These are phyloP conservation scores for Claviceps sp. DNA, from an alignment of 2,329 filamentous ascomycete species.

Conservation along the genomic window DNA sequence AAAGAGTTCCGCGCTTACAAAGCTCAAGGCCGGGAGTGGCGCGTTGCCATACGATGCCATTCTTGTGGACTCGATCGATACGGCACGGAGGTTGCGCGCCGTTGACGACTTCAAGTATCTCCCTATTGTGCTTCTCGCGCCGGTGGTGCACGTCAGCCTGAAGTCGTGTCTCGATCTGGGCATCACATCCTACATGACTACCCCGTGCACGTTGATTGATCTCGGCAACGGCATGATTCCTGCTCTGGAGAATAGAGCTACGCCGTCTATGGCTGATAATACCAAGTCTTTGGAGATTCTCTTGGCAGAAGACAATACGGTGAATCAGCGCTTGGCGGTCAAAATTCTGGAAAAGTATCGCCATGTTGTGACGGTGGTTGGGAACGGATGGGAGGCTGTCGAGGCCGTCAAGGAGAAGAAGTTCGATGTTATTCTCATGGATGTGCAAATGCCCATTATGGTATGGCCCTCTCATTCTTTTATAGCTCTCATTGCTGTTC, in stretches of 20 bases:
- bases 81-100: slow-evolving; percentile 69
- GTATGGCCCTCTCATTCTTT: slow-evolving; percentile 24
- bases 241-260: slow-evolving; percentile 83
- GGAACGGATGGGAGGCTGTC: slow-evolving; percentile 86
- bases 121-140: slow-evolving; percentile 83
- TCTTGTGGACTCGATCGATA: slow-evolving; percentile 86
- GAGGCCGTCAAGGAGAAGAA: slow-evolving; percentile 84
- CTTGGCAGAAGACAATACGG: slow-evolving; percentile 90
- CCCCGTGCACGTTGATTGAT: slow-evolving; percentile 86
- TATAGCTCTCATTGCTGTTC: background rate
- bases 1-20: slow-evolving; percentile 46
- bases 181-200: slow-evolving; percentile 99
- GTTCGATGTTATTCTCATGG: slow-evolving; percentile 97
- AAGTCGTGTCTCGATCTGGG: slow-evolving; percentile 90
- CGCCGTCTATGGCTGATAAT: slow-evolving; percentile 82
- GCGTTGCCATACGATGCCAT: slow-evolving; percentile 82
- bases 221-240: slow-evolving; percentile 93
- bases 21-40: slow-evolving; percentile 33
- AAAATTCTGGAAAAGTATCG: slow-evolving; percentile 98
- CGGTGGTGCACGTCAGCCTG: slow-evolving; percentile 77
- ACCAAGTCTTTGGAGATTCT: slow-evolving; percentile 93
- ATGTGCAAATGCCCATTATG: slow-evolving; percentile 99
- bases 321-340: slow-evolving; percentile 90
- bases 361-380: slow-evolving; percentile 81
- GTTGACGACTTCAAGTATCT: slow-evolving; percentile 97